phyloP scores from a whole-genome alignment of 2,329 filamentous ascomycete genomes.

The Sporothrix sp. region DNA sequence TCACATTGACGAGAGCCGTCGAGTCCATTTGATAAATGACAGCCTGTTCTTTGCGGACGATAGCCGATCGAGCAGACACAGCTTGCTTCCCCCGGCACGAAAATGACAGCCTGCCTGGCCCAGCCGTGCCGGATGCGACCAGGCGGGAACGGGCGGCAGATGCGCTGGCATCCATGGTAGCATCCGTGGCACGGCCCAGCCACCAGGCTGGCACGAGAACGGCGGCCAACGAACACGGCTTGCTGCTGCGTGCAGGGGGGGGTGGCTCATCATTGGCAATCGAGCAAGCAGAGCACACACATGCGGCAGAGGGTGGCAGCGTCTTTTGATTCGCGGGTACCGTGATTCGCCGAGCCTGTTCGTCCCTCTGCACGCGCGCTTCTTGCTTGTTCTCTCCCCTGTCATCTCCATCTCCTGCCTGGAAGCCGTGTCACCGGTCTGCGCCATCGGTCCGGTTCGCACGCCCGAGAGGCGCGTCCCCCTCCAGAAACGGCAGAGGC shows the following conservation, averaged over 20 bases:
- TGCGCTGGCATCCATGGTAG: background rate
- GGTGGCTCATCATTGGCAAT: too few species aligned
- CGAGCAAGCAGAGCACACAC: too few species aligned
- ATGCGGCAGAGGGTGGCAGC: too few species aligned
- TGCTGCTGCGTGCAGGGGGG: background rate
- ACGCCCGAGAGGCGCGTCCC: background rate
- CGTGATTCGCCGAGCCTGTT: too few species aligned
- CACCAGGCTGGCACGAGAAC: background rate
- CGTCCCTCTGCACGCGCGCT: too few species aligned
- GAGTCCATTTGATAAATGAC: too few species aligned
- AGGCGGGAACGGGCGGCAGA: background rate
- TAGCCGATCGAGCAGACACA: too few species aligned
- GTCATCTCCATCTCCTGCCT: background rate
- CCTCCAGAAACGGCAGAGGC: background rate
- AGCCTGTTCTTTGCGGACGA: too few species aligned
- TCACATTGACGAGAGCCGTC: too few species aligned
- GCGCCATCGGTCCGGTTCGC: slow-evolving; percentile 17
- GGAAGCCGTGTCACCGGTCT: background rate
- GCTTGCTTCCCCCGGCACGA: too few species aligned
- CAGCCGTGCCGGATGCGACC: background rate
- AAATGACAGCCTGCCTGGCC: too few species aligned
- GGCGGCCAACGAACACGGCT: background rate
- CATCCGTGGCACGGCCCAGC: background rate
- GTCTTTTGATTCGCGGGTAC: too few species aligned
- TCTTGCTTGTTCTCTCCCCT: background rate